These are phyloP conservation scores for Grosmannia huntii DNA, from an alignment of 2,329 filamentous ascomycete genomes.

Conservation along the genomic window DNA sequence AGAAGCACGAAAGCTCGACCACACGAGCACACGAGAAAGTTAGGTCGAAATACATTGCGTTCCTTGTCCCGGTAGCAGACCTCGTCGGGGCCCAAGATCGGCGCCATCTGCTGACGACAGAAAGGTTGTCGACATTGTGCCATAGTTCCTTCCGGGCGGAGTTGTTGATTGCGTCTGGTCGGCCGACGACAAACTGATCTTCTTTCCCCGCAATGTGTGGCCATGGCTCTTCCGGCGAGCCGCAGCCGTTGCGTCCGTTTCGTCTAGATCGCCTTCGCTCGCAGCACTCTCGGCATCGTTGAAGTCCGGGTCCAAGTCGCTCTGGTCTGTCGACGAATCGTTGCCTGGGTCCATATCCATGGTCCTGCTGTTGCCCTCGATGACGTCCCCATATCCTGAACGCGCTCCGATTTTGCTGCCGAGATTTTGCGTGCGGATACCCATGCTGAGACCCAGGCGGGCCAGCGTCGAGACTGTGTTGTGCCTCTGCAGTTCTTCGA, in stretches of 20 bases:
- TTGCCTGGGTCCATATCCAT: conserved; percentile 13
- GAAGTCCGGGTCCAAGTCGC: conserved; percentile 19
- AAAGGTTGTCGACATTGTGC: conserved; percentile 11
- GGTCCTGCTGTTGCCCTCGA: conserved; percentile 14
- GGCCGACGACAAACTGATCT: background rate
- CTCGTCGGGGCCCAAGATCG: background rate
- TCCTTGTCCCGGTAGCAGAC: background rate
- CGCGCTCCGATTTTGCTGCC: conserved; percentile 36
- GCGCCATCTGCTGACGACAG: background rate
- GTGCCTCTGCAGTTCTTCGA: conserved; percentile 49
- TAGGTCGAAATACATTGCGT: background rate
- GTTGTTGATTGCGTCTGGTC: background rate
- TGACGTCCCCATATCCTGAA: conserved; percentile 24
- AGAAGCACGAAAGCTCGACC: background rate
- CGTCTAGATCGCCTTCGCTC: conserved; percentile 26
- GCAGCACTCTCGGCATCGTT: conserved; percentile 26
- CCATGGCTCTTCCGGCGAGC: conserved; percentile 26
- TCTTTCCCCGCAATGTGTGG: conserved; percentile 20
- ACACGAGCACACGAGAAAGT: too few relatives aligned
- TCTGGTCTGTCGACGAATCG: conserved; percentile 13
- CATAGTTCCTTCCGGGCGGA: conserved; percentile 11
- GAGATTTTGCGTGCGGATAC: conserved; percentile 65
- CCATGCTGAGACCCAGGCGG: conserved; percentile 52
- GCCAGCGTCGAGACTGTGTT: conserved; percentile 38
- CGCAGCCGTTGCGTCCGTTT: conserved; percentile 17